A percentile compares a stretch with the other conserved stretches of the same genome.
Evolutionary conservation across 2,329 filamentous ascomycete species (phyloP).

Genomic region (Simplicillium aogashimaense): DNA sequence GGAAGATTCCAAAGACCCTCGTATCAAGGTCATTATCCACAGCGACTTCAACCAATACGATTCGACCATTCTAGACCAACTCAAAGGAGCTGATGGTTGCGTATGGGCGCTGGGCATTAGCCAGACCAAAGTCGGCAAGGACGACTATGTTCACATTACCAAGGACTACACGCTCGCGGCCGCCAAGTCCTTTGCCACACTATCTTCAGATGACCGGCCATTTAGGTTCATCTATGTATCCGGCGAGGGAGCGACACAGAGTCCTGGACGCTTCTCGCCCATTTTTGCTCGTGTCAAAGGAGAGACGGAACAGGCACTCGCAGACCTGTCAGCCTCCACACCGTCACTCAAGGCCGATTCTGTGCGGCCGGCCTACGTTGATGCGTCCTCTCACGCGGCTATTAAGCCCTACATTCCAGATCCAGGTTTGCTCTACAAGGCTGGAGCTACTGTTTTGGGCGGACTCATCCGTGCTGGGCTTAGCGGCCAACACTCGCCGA

Average conservation of each 20-base stretch:
- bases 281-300: slow-evolving; percentile 59
- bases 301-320: slow-evolving; percentile 49
- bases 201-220: slow-evolving; percentile 32
- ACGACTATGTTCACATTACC: slow-evolving; percentile 62
- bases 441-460: slow-evolving; percentile 11
- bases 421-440: slow-evolving; percentile 10
- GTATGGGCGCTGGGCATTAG: slow-evolving; percentile 67
- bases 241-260: slow-evolving; percentile 48
- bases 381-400: slow-evolving; percentile 30
- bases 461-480: slow-evolving; percentile 13
- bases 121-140: slow-evolving; percentile 46
- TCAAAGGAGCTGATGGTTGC: slow-evolving; percentile 56
- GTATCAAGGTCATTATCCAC: slow-evolving; percentile 58
- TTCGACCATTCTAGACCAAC: slow-evolving; percentile 41
- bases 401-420: slow-evolving; percentile 31
- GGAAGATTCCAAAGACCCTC: slow-evolving; percentile 43
- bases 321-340: slow-evolving; percentile 35
- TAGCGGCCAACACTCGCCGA: slow-evolving; percentile 26
- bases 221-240: slow-evolving; percentile 68
- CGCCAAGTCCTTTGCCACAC: slow-evolving; percentile 45
- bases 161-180: slow-evolving; percentile 55
- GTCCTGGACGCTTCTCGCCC: slow-evolving; percentile 43
- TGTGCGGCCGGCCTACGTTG: slow-evolving; percentile 51
- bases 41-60: slow-evolving; percentile 56
- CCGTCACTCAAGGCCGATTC: slow-evolving; percentile 42